These are phyloP conservation scores for Salix caprea DNA, from an alignment of 345 rosid species.

Conservation along the genomic window DNA sequence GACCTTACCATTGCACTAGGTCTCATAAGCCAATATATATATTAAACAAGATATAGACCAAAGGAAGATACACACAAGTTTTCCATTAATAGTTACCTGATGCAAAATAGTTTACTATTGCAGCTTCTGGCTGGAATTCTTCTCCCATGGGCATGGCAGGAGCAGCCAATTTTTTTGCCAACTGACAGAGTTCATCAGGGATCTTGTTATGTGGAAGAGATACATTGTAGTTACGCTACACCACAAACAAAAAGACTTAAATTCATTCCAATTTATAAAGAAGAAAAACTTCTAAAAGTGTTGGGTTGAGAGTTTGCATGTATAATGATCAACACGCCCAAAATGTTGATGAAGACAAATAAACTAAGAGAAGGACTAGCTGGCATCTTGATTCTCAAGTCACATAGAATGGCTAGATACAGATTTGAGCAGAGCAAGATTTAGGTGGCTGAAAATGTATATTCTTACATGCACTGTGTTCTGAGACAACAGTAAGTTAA, in stretches of 20 bases:
- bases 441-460: neutral
- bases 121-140: slow-evolving; percentile 84
- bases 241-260: slow-evolving; percentile 12
- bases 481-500: neutral
- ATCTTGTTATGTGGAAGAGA: slow-evolving; percentile 83
- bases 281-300: neutral
- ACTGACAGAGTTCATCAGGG: slow-evolving; percentile 67
- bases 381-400: neutral
- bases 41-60: neutral
- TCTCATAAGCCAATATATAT: neutral
- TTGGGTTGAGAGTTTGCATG: neutral
- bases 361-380: neutral
- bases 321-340: neutral
- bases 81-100: slow-evolving; percentile 37
- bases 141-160: slow-evolving; percentile 74
- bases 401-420: neutral
- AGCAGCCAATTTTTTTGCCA: slow-evolving; percentile 67
- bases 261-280: neutral
- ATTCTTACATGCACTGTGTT: neutral
- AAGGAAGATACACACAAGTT: neutral
- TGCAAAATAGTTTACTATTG: slow-evolving; percentile 85
- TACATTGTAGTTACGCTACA: slow-evolving; percentile 69
- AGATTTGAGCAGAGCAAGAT: slow-evolving; percentile 1
- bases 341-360: neutral
- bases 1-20: neutral